Base-by-base conservation (phyloP, 805 yeast species). In the Debaryomyces maramus region DNA sequence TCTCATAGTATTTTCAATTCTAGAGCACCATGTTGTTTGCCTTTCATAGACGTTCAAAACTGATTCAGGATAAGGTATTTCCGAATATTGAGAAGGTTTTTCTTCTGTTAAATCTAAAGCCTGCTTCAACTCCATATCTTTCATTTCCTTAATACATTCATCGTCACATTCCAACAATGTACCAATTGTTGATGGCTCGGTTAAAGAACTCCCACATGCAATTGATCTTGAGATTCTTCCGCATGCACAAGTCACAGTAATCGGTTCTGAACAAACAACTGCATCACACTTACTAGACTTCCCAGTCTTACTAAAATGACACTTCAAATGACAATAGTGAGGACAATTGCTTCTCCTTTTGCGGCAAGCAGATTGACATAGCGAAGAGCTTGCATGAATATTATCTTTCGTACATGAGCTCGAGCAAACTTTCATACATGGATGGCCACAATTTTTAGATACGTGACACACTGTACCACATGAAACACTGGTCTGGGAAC, bases 1-100 rank as follows among this genome's bases (percentile, higher is more conserved):
- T 16, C 70, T 59, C 22, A 88, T 61, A 17, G 70, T 62, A 1
- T 51, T 50, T 60, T 86, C 95, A 32, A 86, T 77, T 45, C 75
- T 71, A 10, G 63, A 56, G 59, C 95, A 83, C 93, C 95, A 88
- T 9, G 61, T 65, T 4, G 59, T 67, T 56, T 88, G 95, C 43
- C 68, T 71, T 4, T 63, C 53, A 52, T 68, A 85, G 1, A 77
- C 63, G 1, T 63, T 55, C 30, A 83, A 41, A 0, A 78, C 67
- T 29, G 63, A 61, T 14, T 75, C 78, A 0, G 75, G 53, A 57
- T 80, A 78, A 0, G 73, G 70, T 20, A 52, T 48, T 28, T 60
- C 64, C 46, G 19, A 36, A 7, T 40, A 43, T 3, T 41, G 44
- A 10, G 47, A 38, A 8, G 36, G 41, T 4, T 43, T 48, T 8